These are phyloP conservation scores for Lactarius sanguifluus DNA, from an alignment of 768 basidiomycete genomes.

Conservation along the genomic window DNA sequence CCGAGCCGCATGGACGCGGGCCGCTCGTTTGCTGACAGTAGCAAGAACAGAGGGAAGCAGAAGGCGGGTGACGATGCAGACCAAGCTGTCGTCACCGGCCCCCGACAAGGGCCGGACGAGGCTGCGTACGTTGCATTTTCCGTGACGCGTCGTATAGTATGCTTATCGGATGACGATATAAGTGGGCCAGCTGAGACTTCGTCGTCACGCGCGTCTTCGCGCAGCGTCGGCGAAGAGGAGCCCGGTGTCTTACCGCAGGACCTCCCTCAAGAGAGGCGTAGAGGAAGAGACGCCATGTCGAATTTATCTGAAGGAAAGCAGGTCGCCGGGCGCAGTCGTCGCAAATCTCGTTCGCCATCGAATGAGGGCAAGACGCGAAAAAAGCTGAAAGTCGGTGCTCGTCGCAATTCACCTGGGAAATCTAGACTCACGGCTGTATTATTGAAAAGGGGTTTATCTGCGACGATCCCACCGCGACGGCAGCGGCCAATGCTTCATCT, in stretches of 20 bases:
- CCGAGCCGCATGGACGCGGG: constrained; percentile 26
- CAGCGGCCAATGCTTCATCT: constrained; percentile 30
- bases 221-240: constrained; percentile 5
- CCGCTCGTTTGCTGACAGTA: not conserved
- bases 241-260: not conserved
- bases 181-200: constrained; percentile 9
- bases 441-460: constrained; percentile 62
- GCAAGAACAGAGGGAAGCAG: constrained; percentile 19
- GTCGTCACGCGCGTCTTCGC: constrained; percentile 15
- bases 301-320: not conserved
- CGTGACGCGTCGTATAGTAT: not conserved
- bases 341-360: not conserved
- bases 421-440: constrained; percentile 4
- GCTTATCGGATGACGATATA: not conserved
- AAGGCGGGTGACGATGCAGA: constrained; percentile 1
- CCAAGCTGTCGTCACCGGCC: not conserved
- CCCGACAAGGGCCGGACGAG: not conserved
- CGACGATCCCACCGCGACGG: constrained; percentile 45
- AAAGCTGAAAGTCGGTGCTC: constrained; percentile 11
- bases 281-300: not conserved
- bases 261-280: not conserved
- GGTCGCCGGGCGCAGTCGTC: constrained; percentile 3
- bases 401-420: not conserved
- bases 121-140: constrained; percentile 8
- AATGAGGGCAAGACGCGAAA: not conserved